Conservation (phyloP, 2,329 filamentous ascomycete species). For the Pseudovirgaria hyperparasitica region DNA sequence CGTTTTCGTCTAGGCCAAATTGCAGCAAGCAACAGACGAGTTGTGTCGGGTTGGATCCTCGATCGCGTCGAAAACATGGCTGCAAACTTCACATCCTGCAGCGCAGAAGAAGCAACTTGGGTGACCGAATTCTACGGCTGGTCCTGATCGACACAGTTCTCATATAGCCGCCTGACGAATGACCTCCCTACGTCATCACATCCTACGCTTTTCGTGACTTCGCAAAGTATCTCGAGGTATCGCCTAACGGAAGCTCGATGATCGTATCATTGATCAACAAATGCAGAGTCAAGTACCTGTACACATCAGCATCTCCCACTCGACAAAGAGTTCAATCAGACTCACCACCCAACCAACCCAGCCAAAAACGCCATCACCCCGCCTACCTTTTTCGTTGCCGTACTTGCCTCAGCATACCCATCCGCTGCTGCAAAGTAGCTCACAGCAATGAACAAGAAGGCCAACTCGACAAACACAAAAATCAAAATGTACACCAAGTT, state of each 20-base stretch:
- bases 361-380: constrained; percentile 35
- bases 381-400: constrained; percentile 30
- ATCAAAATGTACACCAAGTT: constrained; percentile 37
- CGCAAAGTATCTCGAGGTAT: constrained; percentile 16
- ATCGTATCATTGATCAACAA: constrained; percentile 14
- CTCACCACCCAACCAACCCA: constrained; percentile 30
- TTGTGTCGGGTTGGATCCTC: too few species aligned
- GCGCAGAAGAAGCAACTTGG: too few species aligned
- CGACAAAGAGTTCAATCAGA: background rate
- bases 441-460: constrained; percentile 30
- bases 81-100: too few species aligned
- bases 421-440: constrained; percentile 36
- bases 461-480: constrained; percentile 35
- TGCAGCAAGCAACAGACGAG: too few species aligned
- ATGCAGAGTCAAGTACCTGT: constrained; percentile 13
- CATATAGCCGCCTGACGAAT: too few species aligned
- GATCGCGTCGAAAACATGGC: too few species aligned
- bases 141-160: too few species aligned
- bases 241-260: constrained; percentile 13
- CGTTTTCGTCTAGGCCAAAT: too few species aligned
- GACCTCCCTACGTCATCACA: too few species aligned
- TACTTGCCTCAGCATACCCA: constrained; percentile 19
- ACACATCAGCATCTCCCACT: background rate
- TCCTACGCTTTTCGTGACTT: constrained; percentile 9
- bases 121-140: too few species aligned